Percentiles rank a stretch among this genome's conserved stretches.
phyloP scores from a whole-genome alignment of 805 yeast species.

The Sporopachydermia lactativora region DNA sequence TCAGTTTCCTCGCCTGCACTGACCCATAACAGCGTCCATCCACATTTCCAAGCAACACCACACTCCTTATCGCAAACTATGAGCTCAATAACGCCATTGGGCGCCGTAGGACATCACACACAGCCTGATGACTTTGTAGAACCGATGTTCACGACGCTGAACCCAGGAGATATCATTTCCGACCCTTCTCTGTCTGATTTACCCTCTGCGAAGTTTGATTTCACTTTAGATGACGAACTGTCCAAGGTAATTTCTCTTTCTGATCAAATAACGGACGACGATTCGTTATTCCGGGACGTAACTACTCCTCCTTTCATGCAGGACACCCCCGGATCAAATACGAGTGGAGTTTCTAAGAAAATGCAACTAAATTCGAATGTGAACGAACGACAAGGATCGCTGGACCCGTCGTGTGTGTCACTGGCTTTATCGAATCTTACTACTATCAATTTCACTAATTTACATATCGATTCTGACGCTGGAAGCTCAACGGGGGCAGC shows the following conservation, averaged over 20 bases:
- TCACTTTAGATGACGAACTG: constrained; percentile 2
- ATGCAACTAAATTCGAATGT: not conserved
- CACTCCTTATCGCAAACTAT: not conserved
- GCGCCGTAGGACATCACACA: not conserved
- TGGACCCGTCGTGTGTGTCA: not conserved
- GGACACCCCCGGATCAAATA: not conserved
- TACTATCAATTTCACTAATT: not conserved
- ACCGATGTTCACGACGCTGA: not conserved
- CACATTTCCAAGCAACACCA: not conserved
- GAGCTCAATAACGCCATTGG: not conserved
- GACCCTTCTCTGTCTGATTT: not conserved
- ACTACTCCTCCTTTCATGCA: not conserved
- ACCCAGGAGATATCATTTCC: not conserved
- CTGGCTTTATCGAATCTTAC: not conserved
- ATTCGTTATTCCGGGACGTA: not conserved
- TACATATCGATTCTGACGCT: not conserved
- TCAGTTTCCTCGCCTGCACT: not conserved
- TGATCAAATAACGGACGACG: not conserved
- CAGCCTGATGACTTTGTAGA: not conserved
- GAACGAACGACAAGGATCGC: not conserved
- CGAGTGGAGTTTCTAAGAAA: not conserved
- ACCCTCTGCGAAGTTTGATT: constrained; percentile 2
- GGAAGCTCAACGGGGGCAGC: not conserved
- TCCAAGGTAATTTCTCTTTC: constrained; percentile 2
- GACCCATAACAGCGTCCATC: not conserved